Conservation (phyloP, 1,284 basidiomycete genomes). For the Phellinidium pouzarii region DNA sequence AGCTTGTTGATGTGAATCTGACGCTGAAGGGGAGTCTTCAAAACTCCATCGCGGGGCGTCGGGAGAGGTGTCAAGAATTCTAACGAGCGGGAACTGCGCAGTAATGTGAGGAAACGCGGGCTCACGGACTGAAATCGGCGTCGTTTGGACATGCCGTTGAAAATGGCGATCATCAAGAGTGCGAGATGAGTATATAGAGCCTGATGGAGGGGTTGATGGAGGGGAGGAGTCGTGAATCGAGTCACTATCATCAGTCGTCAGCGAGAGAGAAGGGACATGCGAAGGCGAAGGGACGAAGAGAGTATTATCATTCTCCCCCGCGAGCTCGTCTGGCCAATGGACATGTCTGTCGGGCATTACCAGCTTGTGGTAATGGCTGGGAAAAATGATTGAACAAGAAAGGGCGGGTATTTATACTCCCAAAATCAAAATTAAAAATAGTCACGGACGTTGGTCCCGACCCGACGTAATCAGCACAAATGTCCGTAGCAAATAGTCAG, state of each 20-base stretch:
- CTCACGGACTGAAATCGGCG: not conserved
- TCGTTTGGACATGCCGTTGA: not conserved
- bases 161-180: not conserved
- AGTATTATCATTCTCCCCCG: conserved; percentile 1
- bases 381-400: not conserved
- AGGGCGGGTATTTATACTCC: not conserved
- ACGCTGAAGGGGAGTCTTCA: not conserved
- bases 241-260: conserved; percentile 5
- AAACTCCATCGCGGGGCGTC: not conserved
- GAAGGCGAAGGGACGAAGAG: conserved; percentile 11
- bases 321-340: conserved; percentile 12
- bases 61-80: conserved; percentile 2
- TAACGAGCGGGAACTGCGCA: conserved; percentile 1
- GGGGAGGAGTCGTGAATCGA: conserved; percentile 16
- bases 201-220: conserved; percentile 11
- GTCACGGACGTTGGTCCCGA: not conserved
- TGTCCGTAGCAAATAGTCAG: conserved; percentile 4
- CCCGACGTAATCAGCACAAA: not conserved
- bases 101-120: not conserved
- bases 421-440: not conserved
- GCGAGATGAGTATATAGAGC: not conserved
- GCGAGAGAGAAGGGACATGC: conserved; percentile 1
- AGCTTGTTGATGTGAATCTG: not conserved
- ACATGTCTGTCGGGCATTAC: conserved; percentile 14
- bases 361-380: not conserved